Evolutionary conservation across 495 filamentous ascomycete species (phyloP), one percentile per base, ranked within the genome.

Genomic region (Penicillium bialowiezense): DNA sequence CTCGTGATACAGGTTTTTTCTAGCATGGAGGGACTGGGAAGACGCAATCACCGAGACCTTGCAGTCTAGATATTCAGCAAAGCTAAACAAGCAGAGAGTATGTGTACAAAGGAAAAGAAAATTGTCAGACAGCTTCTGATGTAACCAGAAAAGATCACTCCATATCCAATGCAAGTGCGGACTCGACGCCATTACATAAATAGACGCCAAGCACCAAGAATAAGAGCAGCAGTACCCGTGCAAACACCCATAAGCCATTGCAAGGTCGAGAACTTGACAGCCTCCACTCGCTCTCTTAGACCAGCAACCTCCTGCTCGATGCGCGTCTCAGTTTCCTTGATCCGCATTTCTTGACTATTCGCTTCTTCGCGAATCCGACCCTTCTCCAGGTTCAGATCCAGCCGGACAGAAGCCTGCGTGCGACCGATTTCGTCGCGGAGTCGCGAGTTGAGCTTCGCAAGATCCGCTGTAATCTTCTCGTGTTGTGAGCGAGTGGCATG

Each of bases 161-260:
- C 62, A 28, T 52, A 51, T 44, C 50, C 28, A 35, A 64, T 64
- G 59, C 59, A 59, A 26, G 23, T 35, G 41, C 28, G 14, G 23
- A 49, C 20, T 34, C n/a, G 41, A 42, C 19, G 6, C 42, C 29
- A 48, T 76, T 59, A 80, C 76, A 79, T 80, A 60, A 97, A 83
- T 66, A 97, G 73, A 56, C 92, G 82, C 92, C 92, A 97, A 63
- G 89, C 91, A 90, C 93, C 92, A 62, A 97, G 76, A 69, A 97
- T 79, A 68, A 98, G 69, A 48, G 93, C 93, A 33, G 92, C 91
- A 35, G 95, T 96, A 59, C 84, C 86, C 43, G 93, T 97, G 61
- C 90, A 96, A 48, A 98, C 93, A 67, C 93, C 93, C 74, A 97
- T 95, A 28, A 99, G 74, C 93, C 93, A 99, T 72, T 97, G 95